Base-by-base conservation (phyloP, 768 basidiomycete genomes). In the Boletus speciosus region DNA sequence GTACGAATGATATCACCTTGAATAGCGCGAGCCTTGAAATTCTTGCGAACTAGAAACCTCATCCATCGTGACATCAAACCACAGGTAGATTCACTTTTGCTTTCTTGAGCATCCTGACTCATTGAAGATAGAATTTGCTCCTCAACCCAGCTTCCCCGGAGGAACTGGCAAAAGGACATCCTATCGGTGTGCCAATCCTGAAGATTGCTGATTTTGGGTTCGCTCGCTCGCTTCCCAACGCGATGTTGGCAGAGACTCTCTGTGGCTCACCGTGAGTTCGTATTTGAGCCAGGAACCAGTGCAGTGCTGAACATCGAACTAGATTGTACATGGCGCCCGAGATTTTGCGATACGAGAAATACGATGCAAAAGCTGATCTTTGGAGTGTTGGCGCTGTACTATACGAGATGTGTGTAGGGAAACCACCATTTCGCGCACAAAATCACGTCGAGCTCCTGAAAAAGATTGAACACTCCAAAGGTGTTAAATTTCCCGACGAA, bases 261-360 rank as follows among this genome's bases (percentile, higher is more conserved):
- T 99, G 97, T 68, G 96, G 97, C 4, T 97, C 94, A 12, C 97
- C 96, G 86, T 95, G 67, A 72, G 92, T 81, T 21, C 32, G 8
- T 47, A 42, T 47, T 27, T 48, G 38, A 23, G 1, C 43, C 25
- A 21, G 31, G 10, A 29, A 16, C 3, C 41, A 42, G 46, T 47
- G 19, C 11, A 35, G 47, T 43, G 31, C 47, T 59, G 41, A 58
- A 2, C 23, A 37, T 21, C 23, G 19, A 7, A 31, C 6, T 52
- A 94, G 93, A 45, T 73, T 99, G 31, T 99, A 99, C 74, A 99
- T 98, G 97, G 97, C 97, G 0, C 97, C 97, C 0, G 97, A 99
- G 72, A 98, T 99, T 63, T 75, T 99, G 11, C 84, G 91, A 15
- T 97, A 97, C 69, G 88, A 98, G 73, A 95, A 95, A 68, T 98